Evolutionary conservation across 2,329 filamentous ascomycete genomes (phyloP), one percentile per base, ranked within the genome.

Genomic region (Venturiaceae sp.): DNA sequence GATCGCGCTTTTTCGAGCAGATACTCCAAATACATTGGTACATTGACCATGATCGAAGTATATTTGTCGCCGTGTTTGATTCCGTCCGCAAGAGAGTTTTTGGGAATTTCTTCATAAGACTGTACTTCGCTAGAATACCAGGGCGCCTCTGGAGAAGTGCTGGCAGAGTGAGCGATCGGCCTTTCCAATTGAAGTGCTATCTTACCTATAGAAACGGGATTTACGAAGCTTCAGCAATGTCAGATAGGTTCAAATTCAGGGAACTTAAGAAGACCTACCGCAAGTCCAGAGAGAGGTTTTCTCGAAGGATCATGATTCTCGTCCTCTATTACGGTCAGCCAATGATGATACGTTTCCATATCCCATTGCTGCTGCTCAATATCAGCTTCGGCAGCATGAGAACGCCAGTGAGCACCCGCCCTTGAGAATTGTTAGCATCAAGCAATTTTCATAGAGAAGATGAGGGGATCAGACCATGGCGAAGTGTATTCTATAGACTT

Each of bases 381-480:
- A 36, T 72, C 67, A 6, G 66, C 61, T 1, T 60, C 37, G 0
- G 66, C 63, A 13, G 74, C 71, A 60, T 77, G 73, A 3, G 75
- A 72, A 37, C 74, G 69, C 76, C 75, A 79, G 57, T 78, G 73
- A 1, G 73, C 77, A 4, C 77, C 76, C 1, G 76, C 76, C 7
- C 74, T 74, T 76, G 36, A 57, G 33, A 53, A 6, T 14, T 55
- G 14, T 7, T 34, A 14, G 14, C 7, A 53, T 6, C 11, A 53
- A 3, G 54, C 52, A 34, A 28, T 53, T 23, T 30, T 34, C 28
- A 55, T n/a, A 34, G 60, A n/a, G 32, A 9, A 16, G 11, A 44
- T 14, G 14, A 19, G 30, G 59, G n/a, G n/a, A n/a, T n/a, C 33
- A 14, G 7, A 34, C 75, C 74, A 76, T 54, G 74, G 71, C 19